These are phyloP conservation scores for Paralagenidium karlingii DNA, from an alignment of 352 stramenopile genomes.

Conservation along the genomic window DNA sequence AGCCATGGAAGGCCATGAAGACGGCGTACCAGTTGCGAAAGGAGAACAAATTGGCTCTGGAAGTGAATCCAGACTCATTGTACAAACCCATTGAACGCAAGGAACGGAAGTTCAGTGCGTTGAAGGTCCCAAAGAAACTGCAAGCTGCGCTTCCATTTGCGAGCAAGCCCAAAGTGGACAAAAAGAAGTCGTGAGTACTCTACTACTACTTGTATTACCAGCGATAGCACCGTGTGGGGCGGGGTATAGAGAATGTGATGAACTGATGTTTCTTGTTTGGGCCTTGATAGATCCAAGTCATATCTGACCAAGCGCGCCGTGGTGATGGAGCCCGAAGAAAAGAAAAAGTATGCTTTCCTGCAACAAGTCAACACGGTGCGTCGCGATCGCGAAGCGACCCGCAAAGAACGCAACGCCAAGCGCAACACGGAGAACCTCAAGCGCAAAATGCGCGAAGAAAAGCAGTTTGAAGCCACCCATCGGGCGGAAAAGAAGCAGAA, in stretches of 20 bases:
- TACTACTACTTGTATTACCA: too few relatives aligned
- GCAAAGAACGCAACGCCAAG: constrained; percentile 86
- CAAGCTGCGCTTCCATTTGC: constrained; percentile 94
- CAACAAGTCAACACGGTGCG: constrained; percentile 95
- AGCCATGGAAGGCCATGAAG: constrained; percentile 84
- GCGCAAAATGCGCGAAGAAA: constrained; percentile 87
- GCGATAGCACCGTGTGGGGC: not conserved
- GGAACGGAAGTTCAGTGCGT: constrained; percentile 84
- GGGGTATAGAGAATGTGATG: not conserved
- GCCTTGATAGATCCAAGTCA: constrained; percentile 30
- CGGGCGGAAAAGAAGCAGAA: constrained; percentile 81
- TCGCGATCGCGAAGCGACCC: constrained; percentile 92
- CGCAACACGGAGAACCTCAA: constrained; percentile 83
- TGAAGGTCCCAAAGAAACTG: constrained; percentile 96
- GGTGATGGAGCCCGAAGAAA: constrained; percentile 93
- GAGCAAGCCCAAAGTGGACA: constrained; percentile 93
- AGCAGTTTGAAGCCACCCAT: constrained; percentile 75
- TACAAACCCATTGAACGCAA: constrained; percentile 98
- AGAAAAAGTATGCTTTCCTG: constrained; percentile 95
- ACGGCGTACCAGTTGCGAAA: constrained; percentile 92
- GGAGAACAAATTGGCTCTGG: constrained; percentile 90
- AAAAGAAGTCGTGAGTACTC: constrained; percentile 65
- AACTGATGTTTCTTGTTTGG: not conserved
- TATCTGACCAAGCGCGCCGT: constrained; percentile 87
- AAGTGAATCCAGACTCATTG: constrained; percentile 95